These are phyloP conservation scores for Blastobotrys niveus DNA, from an alignment of 1,139 yeast genomes.

Conservation along the genomic window DNA sequence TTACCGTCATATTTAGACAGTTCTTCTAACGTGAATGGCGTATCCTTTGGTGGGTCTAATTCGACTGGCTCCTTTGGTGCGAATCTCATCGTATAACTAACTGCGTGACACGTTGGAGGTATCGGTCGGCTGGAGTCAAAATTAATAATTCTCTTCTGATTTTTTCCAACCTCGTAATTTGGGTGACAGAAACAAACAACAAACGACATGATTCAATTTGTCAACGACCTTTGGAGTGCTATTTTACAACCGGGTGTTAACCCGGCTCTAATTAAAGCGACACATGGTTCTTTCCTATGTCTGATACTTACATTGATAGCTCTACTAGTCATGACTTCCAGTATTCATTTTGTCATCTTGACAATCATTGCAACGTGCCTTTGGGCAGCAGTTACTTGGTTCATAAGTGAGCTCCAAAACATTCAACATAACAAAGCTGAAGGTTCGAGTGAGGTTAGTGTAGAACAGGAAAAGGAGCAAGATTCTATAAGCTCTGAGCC, in stretches of 20 bases:
- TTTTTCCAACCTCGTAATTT: too few species aligned
- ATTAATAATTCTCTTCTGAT: too few species aligned
- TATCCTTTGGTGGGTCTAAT: slow-evolving; percentile 45
- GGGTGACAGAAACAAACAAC: neutral
- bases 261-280: slow-evolving; percentile 78
- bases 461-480: neutral
- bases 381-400: slow-evolving; percentile 86
- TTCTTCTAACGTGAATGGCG: slow-evolving; percentile 39
- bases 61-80: slow-evolving; percentile 49
- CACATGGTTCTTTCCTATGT: slow-evolving; percentile 61
- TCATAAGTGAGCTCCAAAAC: slow-evolving; percentile 59
- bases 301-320: slow-evolving; percentile 48
- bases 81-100: slow-evolving; percentile 19
- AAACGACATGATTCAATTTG: slow-evolving; percentile 23
- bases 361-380: slow-evolving; percentile 62
- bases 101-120: neutral
- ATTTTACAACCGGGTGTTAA: slow-evolving; percentile 92
- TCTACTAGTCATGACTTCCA: slow-evolving; percentile 57
- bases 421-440: slow-evolving; percentile 12
- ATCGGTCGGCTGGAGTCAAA: too few species aligned
- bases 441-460: neutral
- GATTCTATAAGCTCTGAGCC: neutral
- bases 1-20: slow-evolving; percentile 45
- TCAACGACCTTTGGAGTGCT: slow-evolving; percentile 79
- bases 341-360: slow-evolving; percentile 73